A percentile compares a stretch with the other conserved stretches of the same genome.
phyloP scores from a whole-genome alignment of 257 asterid genomes.

The Eucommia ulmoides region DNA sequence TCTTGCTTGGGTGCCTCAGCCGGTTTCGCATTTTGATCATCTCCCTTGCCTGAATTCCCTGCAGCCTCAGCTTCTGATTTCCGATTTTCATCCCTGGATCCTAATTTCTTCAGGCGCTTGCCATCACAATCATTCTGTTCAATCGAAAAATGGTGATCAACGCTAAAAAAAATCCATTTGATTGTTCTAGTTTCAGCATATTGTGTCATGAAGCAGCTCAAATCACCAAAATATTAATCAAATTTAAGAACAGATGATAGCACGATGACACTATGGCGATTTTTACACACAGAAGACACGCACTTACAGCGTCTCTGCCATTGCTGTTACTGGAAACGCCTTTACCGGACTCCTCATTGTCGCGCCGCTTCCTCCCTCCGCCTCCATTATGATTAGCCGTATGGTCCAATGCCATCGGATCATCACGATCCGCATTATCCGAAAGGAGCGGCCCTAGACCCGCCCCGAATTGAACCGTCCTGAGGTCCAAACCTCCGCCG shows the following conservation, averaged over 20 bases:
- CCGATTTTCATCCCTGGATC: conserved; percentile 15
- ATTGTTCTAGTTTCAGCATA: not conserved
- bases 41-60: conserved; percentile 28
- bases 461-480: too few relatives aligned
- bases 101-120: conserved; percentile 27
- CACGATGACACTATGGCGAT: not conserved
- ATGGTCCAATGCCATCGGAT: not conserved
- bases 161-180: not conserved
- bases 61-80: conserved; percentile 24
- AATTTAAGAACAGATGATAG: not conserved
- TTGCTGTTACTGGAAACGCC: not conserved
- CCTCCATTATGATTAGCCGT: not conserved
- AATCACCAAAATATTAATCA: not conserved
- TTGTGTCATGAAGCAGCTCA: not conserved
- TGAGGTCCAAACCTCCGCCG: too few relatives aligned
- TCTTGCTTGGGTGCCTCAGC: conserved; percentile 47
- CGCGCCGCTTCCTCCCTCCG: not conserved
- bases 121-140: conserved; percentile 31
- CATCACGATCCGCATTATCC: not conserved
- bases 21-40: conserved; percentile 27
- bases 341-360: not conserved
- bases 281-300: not conserved
- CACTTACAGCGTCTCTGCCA: not conserved
- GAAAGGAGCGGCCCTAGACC: not conserved
- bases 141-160: not conserved